These are phyloP conservation scores for Aspergillus nomiae DNA, from an alignment of 2,329 filamentous ascomycete species.

Conservation along the genomic window DNA sequence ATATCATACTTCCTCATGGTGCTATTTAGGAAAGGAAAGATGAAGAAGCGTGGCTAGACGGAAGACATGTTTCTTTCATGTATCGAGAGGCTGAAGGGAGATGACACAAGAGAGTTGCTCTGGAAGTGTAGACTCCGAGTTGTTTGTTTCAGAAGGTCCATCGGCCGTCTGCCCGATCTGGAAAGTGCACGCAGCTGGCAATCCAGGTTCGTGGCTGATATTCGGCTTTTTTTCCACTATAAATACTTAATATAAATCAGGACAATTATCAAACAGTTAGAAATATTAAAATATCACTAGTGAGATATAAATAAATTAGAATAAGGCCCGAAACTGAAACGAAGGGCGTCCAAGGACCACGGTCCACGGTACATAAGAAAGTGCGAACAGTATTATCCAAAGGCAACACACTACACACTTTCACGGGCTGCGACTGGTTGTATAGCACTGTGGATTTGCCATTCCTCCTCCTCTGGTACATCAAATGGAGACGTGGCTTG, in stretches of 20 bases:
- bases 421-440: constrained; percentile 51
- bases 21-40: constrained; percentile 1
- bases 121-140: background rate
- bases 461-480: constrained; percentile 44
- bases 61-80: background rate
- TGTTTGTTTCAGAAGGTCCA: background rate
- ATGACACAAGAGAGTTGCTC: background rate
- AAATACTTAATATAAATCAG: background rate
- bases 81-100: background rate
- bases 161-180: background rate
- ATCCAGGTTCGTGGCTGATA: background rate
- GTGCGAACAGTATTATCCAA: background rate
- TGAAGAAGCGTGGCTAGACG: background rate
- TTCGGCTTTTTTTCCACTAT: background rate
- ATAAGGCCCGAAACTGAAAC: background rate
- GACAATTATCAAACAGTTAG: background rate
- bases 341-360: background rate
- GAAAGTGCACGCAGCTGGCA: background rate
- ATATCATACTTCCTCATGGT: constrained; percentile 41
- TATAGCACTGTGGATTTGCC: constrained; percentile 38
- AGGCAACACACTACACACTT: constrained; percentile 44
- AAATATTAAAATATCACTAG: too few species aligned
- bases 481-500: constrained; percentile 45
- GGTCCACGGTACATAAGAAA: background rate
- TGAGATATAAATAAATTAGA: background rate